Evolutionary conservation across 805 yeast species (phyloP).

Genomic region (Schwanniomyces yamadae): DNA sequence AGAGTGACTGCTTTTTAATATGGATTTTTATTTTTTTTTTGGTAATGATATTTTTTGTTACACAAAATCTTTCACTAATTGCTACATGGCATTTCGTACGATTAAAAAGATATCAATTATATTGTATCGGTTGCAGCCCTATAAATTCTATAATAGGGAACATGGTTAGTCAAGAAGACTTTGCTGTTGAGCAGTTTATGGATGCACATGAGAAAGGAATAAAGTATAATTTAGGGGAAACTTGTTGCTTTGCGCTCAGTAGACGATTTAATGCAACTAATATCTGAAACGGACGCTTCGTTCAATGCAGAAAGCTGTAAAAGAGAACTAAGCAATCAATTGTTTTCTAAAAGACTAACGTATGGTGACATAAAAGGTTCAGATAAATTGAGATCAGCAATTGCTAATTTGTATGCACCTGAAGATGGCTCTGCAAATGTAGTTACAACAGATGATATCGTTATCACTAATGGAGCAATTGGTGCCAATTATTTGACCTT

Average conservation of each 20-base stretch:
- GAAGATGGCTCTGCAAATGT: constrained; percentile 9
- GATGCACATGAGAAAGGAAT: constrained; percentile 45
- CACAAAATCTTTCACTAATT: constrained; percentile 1
- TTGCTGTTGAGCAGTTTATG: constrained; percentile 56
- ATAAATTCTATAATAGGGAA: background rate
- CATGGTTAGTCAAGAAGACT: constrained; percentile 47
- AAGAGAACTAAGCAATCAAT: constrained; percentile 13
- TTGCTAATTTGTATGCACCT: constrained; percentile 34
- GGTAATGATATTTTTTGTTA: constrained; percentile 3
- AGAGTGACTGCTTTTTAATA: constrained; percentile 22
- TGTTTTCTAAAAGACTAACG: constrained; percentile 29
- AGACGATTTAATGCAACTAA: constrained; percentile 32
- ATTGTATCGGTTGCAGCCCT: background rate
- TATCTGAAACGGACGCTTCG: background rate
- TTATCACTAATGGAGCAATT: constrained; percentile 55
- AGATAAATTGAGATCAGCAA: constrained; percentile 31
- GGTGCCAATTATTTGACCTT: constrained; percentile 51
- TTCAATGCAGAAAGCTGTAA: constrained; percentile 11
- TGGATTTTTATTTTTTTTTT: constrained; percentile 19
- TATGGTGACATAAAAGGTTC: constrained; percentile 52
- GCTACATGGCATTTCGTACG: background rate
- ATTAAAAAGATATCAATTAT: background rate
- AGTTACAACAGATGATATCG: constrained; percentile 33
- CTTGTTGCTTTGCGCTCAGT: constrained; percentile 49
- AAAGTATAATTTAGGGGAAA: constrained; percentile 48